Percentiles rank a stretch among this genome's conserved stretches.
These are phyloP conservation scores for Jamesozyma piceae DNA, from an alignment of 805 yeast species.

Conservation along the genomic window DNA sequence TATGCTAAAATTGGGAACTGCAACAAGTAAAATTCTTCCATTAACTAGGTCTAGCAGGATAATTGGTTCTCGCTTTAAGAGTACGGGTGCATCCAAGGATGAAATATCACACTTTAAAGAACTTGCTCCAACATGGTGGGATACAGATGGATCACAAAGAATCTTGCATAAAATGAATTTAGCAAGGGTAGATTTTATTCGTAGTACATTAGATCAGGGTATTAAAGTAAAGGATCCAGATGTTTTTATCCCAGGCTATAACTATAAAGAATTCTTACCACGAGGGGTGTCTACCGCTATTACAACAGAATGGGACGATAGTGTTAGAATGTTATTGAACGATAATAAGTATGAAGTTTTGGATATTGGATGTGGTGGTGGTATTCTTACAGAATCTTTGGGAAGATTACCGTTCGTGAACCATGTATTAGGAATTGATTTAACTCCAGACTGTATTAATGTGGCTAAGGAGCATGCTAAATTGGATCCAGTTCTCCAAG, in stretches of 20 bases:
- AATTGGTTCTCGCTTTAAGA: too few species aligned
- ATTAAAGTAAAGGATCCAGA: constrained; percentile 27
- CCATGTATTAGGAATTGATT: constrained; percentile 72
- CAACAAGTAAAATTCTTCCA: too few species aligned
- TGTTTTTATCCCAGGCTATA: constrained; percentile 72
- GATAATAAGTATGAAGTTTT: constrained; percentile 41
- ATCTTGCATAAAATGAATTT: constrained; percentile 92
- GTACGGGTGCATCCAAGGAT: constrained; percentile 30
- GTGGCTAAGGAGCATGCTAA: constrained; percentile 66
- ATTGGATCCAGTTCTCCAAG: constrained; percentile 53
- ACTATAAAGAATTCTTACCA: constrained; percentile 54
- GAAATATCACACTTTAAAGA: constrained; percentile 78
- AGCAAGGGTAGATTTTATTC: constrained; percentile 78
- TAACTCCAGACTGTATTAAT: constrained; percentile 70
- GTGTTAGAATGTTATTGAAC: constrained; percentile 24
- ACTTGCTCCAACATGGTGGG: constrained; percentile 98
- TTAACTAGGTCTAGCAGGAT: too few species aligned
- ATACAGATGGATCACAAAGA: constrained; percentile 83
- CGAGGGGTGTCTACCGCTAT: constrained; percentile 40
- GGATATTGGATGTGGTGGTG: constrained; percentile 99
- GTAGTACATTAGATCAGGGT: constrained; percentile 39
- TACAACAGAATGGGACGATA: constrained; percentile 43
- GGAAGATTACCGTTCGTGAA: constrained; percentile 62
- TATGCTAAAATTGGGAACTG: too few species aligned
- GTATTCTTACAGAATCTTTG: constrained; percentile 76